These are phyloP conservation scores for Penicillium sp. DNA, from an alignment of 2,329 filamentous ascomycete genomes.

Conservation along the genomic window DNA sequence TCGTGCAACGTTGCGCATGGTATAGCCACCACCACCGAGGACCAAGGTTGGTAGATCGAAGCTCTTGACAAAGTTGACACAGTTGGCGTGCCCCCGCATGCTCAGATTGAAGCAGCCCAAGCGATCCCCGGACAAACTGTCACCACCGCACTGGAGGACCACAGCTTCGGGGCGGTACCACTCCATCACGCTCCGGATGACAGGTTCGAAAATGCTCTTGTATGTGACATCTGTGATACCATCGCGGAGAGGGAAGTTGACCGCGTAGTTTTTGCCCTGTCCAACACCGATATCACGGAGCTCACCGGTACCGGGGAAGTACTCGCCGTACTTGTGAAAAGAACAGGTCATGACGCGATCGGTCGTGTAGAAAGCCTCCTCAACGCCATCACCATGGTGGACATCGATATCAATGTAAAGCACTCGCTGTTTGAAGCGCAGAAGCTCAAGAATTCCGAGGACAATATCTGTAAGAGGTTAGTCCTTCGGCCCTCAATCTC, in stretches of 20 bases:
- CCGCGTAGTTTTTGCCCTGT: constrained; percentile 63
- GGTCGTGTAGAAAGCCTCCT: constrained; percentile 68
- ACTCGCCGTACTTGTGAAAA: constrained; percentile 70
- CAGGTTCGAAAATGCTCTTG: constrained; percentile 65
- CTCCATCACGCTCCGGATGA: constrained; percentile 65
- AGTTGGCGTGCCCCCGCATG: constrained; percentile 68
- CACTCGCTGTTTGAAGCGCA: constrained; percentile 61
- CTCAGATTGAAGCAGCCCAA: constrained; percentile 67
- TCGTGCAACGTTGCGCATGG: constrained; percentile 61
- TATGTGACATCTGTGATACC: constrained; percentile 66
- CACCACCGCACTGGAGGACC: constrained; percentile 65
- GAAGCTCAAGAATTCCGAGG: constrained; percentile 61
- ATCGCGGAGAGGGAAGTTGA: constrained; percentile 67
- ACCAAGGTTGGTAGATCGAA: constrained; percentile 64
- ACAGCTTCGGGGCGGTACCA: constrained; percentile 65
- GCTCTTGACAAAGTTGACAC: constrained; percentile 65
- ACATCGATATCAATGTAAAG: constrained; percentile 66
- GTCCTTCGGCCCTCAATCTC: background rate
- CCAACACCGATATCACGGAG: constrained; percentile 65
- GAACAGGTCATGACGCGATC: constrained; percentile 69
- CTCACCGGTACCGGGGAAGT: constrained; percentile 67
- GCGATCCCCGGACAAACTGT: constrained; percentile 64
- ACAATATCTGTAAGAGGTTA: constrained; percentile 54
- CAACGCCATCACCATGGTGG: constrained; percentile 65
- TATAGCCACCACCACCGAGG: constrained; percentile 65